Conservation (phyloP, 2,329 filamentous ascomycete genomes). For the Trichothecium roseum region DNA sequence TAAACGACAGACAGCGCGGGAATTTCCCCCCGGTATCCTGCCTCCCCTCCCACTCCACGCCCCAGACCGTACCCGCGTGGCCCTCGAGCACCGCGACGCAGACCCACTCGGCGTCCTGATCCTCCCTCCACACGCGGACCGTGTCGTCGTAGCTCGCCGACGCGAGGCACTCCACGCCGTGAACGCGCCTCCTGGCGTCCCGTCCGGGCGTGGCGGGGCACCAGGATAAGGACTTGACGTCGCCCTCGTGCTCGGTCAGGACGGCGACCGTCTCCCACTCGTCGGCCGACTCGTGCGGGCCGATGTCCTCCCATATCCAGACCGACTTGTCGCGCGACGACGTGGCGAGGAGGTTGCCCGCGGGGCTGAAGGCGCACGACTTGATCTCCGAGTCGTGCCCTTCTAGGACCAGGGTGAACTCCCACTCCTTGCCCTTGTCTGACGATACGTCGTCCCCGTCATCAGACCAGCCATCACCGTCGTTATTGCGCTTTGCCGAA, state of each 20-base stretch:
- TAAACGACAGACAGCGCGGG: conserved; percentile 67
- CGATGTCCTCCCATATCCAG: conserved; percentile 97
- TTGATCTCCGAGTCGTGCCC: conserved; percentile 95
- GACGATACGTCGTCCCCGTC: too few relatives aligned
- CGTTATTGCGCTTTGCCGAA: conserved; percentile 11
- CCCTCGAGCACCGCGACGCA: conserved; percentile 75
- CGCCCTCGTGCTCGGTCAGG: conserved; percentile 85
- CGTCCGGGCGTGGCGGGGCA: conserved; percentile 57
- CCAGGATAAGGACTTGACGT: conserved; percentile 93
- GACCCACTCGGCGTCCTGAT: conserved; percentile 82
- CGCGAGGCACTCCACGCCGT: conserved; percentile 63
- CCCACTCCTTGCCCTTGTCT: conserved; percentile 73
- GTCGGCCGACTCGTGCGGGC: conserved; percentile 63
- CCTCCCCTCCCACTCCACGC: conserved; percentile 57
- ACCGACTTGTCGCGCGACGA: conserved; percentile 89
- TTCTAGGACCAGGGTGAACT: conserved; percentile 83
- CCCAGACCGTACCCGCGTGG: conserved; percentile 85
- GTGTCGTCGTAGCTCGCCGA: conserved; percentile 93
- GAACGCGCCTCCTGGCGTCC: conserved; percentile 29
- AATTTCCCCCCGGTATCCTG: conserved; percentile 29
- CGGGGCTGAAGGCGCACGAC: conserved; percentile 62
- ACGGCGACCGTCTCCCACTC: conserved; percentile 97
- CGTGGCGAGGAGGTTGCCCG: conserved; percentile 72
- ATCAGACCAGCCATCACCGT: conserved; percentile 12
- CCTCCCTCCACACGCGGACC: conserved; percentile 79